Base-by-base conservation (phyloP, 768 basidiomycete species). In the Dendrothele bispora region DNA sequence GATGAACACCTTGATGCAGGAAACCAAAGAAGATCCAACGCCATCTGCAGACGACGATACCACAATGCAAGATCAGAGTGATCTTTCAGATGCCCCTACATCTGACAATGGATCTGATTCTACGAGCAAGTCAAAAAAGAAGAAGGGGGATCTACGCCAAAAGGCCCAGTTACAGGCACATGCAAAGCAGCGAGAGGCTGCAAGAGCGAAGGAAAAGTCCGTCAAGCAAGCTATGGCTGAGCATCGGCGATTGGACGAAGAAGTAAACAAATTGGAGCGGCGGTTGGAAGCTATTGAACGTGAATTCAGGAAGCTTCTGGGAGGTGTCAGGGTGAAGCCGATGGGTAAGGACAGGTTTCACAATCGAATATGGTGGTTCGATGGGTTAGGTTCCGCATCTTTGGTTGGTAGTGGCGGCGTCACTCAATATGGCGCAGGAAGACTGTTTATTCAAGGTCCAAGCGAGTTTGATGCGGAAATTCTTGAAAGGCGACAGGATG, bases 331-430 rank as follows among this genome's bases (percentile, higher is more conserved):
- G 44, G 85, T 91, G 18, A 88, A 92, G 59, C 92, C 95, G 2
- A 60, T 98, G 42, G 97, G 97, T 12, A 79, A 80, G 53, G 97
- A 99, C 62, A 79, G 97, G 44, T 99, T 98, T 67, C 88, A 90
- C 60, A 95, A 97, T 62, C 83, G 91, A 26, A 75, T 97, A 50
- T 99, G 95, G 95, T 99, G 95, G 95, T 91, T 98, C 62, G 95
- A 99, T 66, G 95, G 95, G 8, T 80, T 94, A 77, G 95, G 95
- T 6, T 84, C 86, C 5, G 86, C 84, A 39, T 84, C 86, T 37
- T 68, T 95, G 43, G 73, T 92, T 48, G 86, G 84, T 32, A 84
- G 82, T 53, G 89, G 89, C 14, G 89, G 88, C 3, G 79, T 83
- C 24, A 79, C 86, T 24, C 79, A 86, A 63, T 95, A 91, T 59